A percentile compares a stretch with the other conserved stretches of the same genome.
Conservation (phyloP, 768 basidiomycete species). For the Boletus subcaerulescens region DNA sequence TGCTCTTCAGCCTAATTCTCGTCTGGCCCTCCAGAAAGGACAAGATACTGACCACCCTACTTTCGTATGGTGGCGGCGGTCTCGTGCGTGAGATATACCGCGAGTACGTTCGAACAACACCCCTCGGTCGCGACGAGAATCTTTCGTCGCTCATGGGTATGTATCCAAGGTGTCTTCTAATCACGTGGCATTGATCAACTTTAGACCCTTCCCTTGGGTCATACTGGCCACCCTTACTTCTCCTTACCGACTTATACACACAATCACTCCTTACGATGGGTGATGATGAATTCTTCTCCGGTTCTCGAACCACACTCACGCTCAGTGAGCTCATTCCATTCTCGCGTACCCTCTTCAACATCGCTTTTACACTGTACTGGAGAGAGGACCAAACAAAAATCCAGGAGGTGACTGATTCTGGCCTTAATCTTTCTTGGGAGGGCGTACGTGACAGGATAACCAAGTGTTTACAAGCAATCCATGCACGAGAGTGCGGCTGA, state of each 20-base stretch:
- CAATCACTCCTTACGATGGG: conserved; percentile 88
- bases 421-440: conserved; percentile 51
- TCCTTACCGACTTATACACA: conserved; percentile 78
- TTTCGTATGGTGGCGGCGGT: conserved; percentile 52
- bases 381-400: conserved; percentile 42
- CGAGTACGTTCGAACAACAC: conserved; percentile 55
- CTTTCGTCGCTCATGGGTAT: conserved; percentile 38
- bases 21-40: conserved; percentile 62
- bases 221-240: conserved; percentile 68
- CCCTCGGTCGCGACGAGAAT: conserved; percentile 58
- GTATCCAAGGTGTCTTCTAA: conserved; percentile 12
- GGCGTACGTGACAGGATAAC: conserved; percentile 74
- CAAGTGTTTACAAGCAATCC: conserved; percentile 73
- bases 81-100: conserved; percentile 77
- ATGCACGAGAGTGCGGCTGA: conserved; percentile 78
- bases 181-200: conserved; percentile 5
- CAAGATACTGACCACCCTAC: conserved; percentile 52
- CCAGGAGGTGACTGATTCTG: conserved; percentile 41
- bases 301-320: conserved; percentile 67
- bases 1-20: conserved; percentile 54
- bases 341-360: conserved; percentile 75
- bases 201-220: conserved; percentile 44
- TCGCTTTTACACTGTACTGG: conserved; percentile 81
- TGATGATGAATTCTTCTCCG: conserved; percentile 93
- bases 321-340: conserved; percentile 79